These are phyloP conservation scores for Boletellus emodensis DNA, from an alignment of 768 basidiomycete species.

Conservation along the genomic window DNA sequence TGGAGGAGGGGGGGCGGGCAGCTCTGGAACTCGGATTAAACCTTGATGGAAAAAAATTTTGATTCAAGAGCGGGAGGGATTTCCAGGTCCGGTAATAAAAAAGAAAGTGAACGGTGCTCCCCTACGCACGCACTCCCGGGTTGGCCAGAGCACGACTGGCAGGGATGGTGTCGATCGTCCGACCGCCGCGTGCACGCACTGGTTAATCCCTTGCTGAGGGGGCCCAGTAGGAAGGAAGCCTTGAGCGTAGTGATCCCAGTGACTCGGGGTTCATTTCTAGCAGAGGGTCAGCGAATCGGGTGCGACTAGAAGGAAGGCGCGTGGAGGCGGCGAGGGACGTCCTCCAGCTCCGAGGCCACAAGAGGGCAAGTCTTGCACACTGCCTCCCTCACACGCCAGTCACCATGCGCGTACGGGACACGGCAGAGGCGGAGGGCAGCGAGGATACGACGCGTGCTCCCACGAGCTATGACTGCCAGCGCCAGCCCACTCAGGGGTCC, in stretches of 20 bases:
- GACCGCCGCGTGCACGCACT: constrained; percentile 12
- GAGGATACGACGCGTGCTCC: constrained; percentile 16
- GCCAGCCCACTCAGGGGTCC: constrained; percentile 31
- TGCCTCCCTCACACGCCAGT: constrained; percentile 9
- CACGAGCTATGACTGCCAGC: constrained; percentile 21
- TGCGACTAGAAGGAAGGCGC: constrained; percentile 4
- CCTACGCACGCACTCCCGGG: not conserved
- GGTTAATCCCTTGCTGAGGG: constrained; percentile 22
- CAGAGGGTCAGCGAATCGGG: constrained; percentile 7
- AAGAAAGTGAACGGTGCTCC: not conserved
- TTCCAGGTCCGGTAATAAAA: constrained; percentile 5
- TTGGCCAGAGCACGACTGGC: constrained; percentile 7
- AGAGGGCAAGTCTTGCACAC: constrained; percentile 2
- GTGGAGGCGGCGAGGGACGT: constrained; percentile 20
- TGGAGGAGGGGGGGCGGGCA: not conserved
- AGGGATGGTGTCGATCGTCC: constrained; percentile 12
- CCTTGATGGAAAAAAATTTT: not conserved
- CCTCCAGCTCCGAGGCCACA: constrained; percentile 7
- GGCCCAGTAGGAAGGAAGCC: constrained; percentile 1
- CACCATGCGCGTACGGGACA: constrained; percentile 4
- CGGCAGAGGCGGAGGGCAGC: not conserved
- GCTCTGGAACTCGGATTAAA: not conserved
- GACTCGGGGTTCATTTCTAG: constrained; percentile 16
- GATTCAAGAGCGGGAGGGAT: not conserved
- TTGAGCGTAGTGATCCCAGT: constrained; percentile 11